phyloP scores from a whole-genome alignment of 306 rosid genomes.

The Trichosanthes truncata region DNA sequence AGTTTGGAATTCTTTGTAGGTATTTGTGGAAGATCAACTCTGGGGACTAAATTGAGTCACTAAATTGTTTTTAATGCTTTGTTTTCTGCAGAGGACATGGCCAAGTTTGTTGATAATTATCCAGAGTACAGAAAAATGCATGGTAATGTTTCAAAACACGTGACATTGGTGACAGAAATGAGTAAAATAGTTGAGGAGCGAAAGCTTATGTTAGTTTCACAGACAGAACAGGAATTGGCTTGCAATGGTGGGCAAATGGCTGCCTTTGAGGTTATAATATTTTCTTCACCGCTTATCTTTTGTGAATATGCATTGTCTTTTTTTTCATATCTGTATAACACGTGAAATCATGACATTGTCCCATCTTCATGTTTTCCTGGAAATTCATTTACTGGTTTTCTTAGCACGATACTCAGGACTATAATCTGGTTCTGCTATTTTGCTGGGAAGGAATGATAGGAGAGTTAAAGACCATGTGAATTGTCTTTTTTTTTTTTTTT shows the following conservation, averaged over 20 bases:
- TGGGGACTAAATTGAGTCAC: neutral
- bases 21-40: neutral
- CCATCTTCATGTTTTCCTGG: neutral
- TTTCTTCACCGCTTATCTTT: neutral
- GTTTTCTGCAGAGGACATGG: constrained; percentile 78
- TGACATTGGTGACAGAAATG: constrained; percentile 91
- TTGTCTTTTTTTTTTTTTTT: neutral
- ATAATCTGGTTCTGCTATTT: neutral
- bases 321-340: neutral
- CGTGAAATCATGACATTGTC: neutral
- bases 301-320: neutral
- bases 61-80: neutral
- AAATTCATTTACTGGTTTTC: neutral
- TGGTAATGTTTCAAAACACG: constrained; percentile 95
- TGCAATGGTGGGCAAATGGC: constrained; percentile 95
- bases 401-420: neutral
- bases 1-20: neutral
- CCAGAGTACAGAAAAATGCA: constrained; percentile 95
- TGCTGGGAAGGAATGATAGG: neutral
- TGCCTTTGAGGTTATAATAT: constrained; percentile 73
- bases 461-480: neutral
- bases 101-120: constrained; percentile 88
- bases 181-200: constrained; percentile 77
- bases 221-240: constrained; percentile 93
- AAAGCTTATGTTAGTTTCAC: constrained; percentile 83